phyloP scores from a whole-genome alignment of 441 rosid genomes.

The Gossypium davidsonii region DNA sequence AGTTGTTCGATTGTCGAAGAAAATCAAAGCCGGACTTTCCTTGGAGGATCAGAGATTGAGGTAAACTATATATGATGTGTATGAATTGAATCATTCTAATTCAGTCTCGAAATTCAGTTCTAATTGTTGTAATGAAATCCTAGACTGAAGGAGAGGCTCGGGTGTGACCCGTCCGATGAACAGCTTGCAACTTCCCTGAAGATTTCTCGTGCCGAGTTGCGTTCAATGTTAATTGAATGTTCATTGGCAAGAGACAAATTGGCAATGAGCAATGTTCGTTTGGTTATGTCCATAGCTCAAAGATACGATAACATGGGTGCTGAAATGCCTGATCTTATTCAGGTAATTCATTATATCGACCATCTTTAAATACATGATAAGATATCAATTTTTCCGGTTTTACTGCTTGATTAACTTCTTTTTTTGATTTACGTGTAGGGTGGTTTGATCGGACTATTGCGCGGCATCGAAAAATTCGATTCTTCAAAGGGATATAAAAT shows the following conservation, averaged over 20 bases:
- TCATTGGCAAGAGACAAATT: constrained; percentile 82
- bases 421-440: constrained; percentile 40
- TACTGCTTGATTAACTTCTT: neutral
- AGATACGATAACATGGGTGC: constrained; percentile 79
- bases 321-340: constrained; percentile 95
- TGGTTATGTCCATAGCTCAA: constrained; percentile 94
- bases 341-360: constrained; percentile 40
- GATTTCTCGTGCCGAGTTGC: constrained; percentile 66
- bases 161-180: constrained; percentile 79
- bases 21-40: constrained; percentile 67
- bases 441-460: constrained; percentile 80
- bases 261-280: constrained; percentile 95
- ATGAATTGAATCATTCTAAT: neutral
- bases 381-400: neutral
- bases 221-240: constrained; percentile 53
- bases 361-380: constrained; percentile 4
- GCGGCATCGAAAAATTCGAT: constrained; percentile 97
- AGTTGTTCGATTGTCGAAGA: constrained; percentile 70
- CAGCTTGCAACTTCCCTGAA: constrained; percentile 75
- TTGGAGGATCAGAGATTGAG: constrained; percentile 75
- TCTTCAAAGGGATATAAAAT: constrained; percentile 90
- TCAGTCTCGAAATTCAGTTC: neutral
- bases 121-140: constrained; percentile 11
- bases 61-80: constrained; percentile 28
- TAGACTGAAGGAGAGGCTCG: constrained; percentile 77